These are phyloP conservation scores for Salix exigua DNA, from an alignment of 345 rosid species.

Conservation along the genomic window DNA sequence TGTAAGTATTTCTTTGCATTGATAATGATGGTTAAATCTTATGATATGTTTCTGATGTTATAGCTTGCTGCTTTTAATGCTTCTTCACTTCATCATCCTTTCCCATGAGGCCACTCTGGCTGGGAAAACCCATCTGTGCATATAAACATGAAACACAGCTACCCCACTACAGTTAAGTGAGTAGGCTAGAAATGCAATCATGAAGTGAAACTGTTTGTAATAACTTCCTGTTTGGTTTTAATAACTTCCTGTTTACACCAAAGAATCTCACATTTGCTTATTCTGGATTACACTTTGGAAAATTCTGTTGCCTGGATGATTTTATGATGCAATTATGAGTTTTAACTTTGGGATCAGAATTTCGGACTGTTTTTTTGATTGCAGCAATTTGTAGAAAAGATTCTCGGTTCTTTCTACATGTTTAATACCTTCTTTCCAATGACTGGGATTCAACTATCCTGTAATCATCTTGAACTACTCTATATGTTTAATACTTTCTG, in stretches of 20 bases:
- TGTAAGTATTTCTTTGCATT: slow-evolving; percentile 37
- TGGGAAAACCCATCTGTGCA: background rate
- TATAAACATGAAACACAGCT: background rate
- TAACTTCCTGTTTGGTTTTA: background rate
- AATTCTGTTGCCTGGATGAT: background rate
- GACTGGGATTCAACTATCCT: background rate
- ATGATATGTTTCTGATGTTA: background rate
- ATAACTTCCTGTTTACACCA: background rate
- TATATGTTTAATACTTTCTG: background rate
- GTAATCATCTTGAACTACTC: background rate
- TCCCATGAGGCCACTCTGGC: background rate
- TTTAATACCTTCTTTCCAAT: background rate
- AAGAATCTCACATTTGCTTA: background rate
- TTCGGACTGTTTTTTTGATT: background rate
- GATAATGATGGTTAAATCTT: background rate
- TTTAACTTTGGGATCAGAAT: background rate
- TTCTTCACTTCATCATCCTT: background rate
- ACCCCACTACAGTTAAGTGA: background rate
- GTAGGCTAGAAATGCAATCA: background rate
- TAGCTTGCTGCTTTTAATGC: background rate
- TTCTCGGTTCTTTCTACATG: background rate
- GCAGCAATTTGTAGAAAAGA: background rate
- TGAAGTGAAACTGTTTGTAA: background rate
- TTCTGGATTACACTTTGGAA: background rate
- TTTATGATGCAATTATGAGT: background rate